Base-by-base conservation (phyloP, 2,329 filamentous ascomycete genomes). In the Claviceps sp. region DNA sequence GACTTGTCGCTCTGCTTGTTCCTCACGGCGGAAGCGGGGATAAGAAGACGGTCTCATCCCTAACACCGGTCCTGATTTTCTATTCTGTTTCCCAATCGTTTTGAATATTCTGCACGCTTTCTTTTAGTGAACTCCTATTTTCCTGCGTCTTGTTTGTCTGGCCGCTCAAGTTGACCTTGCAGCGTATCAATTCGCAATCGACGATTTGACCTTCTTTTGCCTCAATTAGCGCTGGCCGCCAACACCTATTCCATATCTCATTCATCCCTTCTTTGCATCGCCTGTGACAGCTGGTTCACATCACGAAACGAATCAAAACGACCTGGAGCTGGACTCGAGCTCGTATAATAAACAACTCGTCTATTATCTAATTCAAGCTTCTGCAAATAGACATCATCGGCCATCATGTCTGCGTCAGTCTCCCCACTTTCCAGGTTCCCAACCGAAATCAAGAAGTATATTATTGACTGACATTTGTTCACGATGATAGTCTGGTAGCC, bases 401-500 rank as follows among this genome's bases (percentile, higher is more conserved):
- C 0, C 38, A 49, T 24, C 47, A 54, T 54, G 52, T 54, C 52
- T 54, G 52, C 52, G 52, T 54, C 48, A 47, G 52, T 51, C 44
- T 16, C 30, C 16, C 7, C 20, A n/a, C 18, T 42, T 11, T 24
- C n/a, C 20, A 37, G 13, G 30, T 14, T 11, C 36, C 24, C 20
- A 14, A 14, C 18, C 37, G 48, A 14, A 38, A 41, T 9, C 16
- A 16, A 20, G 37, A 16, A 14, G 26, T 30, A 42, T 40, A 2
- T 14, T 40, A 2, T 14, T 4, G 13, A 42, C 51, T 53, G 38
- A 53, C 22, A 22, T 18, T 45, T 30, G 18, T 24, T n/a, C 51
- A 48, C 42, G 8, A 50, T 18, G 24, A 55, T 61, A 81, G 77
- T 77, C 76, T 79, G 74, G 76, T 69, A 79, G 77, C 72, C 68